Percentiles rank a stretch among this genome's conserved stretches.
Evolutionary conservation across 2,329 filamentous ascomycete genomes (phyloP).

Genomic region (Pestalotiopsis fici): DNA sequence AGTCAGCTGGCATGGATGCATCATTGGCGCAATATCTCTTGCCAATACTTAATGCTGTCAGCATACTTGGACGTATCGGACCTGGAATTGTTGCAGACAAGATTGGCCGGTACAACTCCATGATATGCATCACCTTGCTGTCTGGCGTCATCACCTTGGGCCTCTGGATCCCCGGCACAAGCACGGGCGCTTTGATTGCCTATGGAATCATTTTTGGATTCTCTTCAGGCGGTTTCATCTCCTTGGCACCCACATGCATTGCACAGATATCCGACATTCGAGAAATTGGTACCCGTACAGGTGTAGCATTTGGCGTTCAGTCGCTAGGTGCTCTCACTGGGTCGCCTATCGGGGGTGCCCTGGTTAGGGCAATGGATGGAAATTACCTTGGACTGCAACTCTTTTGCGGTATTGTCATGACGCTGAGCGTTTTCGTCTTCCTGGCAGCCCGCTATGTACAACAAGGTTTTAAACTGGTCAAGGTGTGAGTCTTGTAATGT

Average conservation of each 20-base stretch:
- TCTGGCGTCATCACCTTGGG: constrained; percentile 39
- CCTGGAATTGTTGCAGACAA: constrained; percentile 48
- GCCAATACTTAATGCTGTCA: constrained; percentile 58
- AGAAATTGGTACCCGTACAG: constrained; percentile 69
- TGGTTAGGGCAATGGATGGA: constrained; percentile 53
- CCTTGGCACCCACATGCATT: constrained; percentile 61
- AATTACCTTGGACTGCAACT: constrained; percentile 62
- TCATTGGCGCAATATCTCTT: constrained; percentile 47
- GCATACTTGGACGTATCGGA: constrained; percentile 52
- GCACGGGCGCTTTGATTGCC: constrained; percentile 56
- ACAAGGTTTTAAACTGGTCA: constrained; percentile 23
- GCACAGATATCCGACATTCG: constrained; percentile 71
- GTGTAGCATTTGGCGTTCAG: constrained; percentile 62
- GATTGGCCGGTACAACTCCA: constrained; percentile 39
- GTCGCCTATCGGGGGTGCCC: constrained; percentile 66
- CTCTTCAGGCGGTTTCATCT: constrained; percentile 63
- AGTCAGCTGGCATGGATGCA: constrained; percentile 41
- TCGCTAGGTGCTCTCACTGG: constrained; percentile 67
- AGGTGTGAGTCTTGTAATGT: constrained; percentile 13
- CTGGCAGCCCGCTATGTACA: constrained; percentile 21
- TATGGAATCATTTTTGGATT: constrained; percentile 68
- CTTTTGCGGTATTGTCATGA: constrained; percentile 59
- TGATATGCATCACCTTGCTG: constrained; percentile 46
- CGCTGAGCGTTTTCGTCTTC: constrained; percentile 23
- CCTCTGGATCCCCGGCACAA: constrained; percentile 42